These are phyloP conservation scores for Anastatica hierochuntica DNA, from an alignment of 345 rosid genomes.

Conservation along the genomic window DNA sequence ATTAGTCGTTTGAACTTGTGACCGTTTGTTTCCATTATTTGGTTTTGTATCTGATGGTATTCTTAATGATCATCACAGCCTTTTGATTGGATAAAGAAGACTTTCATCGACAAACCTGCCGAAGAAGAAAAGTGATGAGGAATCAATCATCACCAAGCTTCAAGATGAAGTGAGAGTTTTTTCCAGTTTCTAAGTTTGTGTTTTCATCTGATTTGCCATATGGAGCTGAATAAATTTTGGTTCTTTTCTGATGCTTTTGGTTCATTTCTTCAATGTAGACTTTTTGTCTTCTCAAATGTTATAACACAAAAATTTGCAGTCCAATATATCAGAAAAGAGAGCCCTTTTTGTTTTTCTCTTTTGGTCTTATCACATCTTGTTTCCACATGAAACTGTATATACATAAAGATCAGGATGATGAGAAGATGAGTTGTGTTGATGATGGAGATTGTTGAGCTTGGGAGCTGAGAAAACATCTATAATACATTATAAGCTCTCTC, in stretches of 20 bases:
- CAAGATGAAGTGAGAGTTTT: constrained; percentile 9
- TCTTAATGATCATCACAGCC: constrained; percentile 42
- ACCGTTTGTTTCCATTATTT: not conserved
- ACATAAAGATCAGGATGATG: not conserved
- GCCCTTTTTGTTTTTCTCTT: constrained; percentile 2
- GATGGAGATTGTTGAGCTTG: no score
- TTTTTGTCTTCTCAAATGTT: constrained; percentile 15
- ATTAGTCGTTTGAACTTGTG: not conserved
- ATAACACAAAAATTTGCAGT: not conserved
- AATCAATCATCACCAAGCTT: no score
- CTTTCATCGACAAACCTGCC: constrained; percentile 56
- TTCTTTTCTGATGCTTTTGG: constrained; percentile 16
- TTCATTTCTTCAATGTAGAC: constrained; percentile 19
- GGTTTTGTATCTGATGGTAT: not conserved
- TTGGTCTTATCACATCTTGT: not conserved
- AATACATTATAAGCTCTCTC: no score
- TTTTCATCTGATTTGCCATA: not conserved
- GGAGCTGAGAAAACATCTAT: no score
- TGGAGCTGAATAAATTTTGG: constrained; percentile 22
- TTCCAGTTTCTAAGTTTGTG: constrained; percentile 11
- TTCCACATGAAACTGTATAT: no score
- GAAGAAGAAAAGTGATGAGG: constrained; percentile 40
- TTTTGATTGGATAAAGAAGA: constrained; percentile 81
- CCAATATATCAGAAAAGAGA: constrained; percentile 11
- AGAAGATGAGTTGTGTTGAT: not conserved